Conservation (phyloP, 2,329 filamentous ascomycete species). For the Aureobasidium zeae region DNA sequence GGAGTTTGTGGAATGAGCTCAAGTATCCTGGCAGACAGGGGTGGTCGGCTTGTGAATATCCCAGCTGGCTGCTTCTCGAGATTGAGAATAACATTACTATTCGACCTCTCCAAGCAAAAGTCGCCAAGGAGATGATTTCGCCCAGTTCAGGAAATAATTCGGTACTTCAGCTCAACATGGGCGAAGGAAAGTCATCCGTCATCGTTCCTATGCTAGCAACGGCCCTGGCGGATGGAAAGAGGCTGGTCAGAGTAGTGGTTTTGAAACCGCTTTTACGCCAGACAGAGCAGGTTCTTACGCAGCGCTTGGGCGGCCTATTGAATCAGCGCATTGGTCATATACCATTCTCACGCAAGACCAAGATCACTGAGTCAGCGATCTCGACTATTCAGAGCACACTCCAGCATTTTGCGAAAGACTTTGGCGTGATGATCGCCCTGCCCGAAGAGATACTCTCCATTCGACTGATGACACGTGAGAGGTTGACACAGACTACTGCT, state of each 20-base stretch:
- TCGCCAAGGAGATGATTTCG: constrained; percentile 48
- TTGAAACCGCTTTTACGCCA: constrained; percentile 49
- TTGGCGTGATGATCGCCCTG: constrained; percentile 50
- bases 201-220: constrained; percentile 57
- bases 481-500: constrained; percentile 40
- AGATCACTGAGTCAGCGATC: constrained; percentile 27
- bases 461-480: constrained; percentile 52
- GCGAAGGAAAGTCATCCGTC: constrained; percentile 59
- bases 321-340: constrained; percentile 47
- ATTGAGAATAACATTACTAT: constrained; percentile 55
- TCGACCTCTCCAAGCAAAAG: constrained; percentile 48
- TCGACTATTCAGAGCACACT: constrained; percentile 33
- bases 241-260: constrained; percentile 47
- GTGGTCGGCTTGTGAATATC: constrained; percentile 45
- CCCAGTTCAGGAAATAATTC: constrained; percentile 22
- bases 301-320: constrained; percentile 46
- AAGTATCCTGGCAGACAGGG: constrained; percentile 45
- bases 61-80: constrained; percentile 57
- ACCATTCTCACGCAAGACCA: constrained; percentile 48
- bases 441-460: constrained; percentile 60
- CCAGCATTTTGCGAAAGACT: constrained; percentile 31
- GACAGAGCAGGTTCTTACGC: constrained; percentile 48
- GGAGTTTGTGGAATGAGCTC: constrained; percentile 23
- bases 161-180: constrained; percentile 62
- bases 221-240: constrained; percentile 30